phyloP scores from a whole-genome alignment of 1,284 basidiomycete species.

The Amylostereum areolatum region DNA sequence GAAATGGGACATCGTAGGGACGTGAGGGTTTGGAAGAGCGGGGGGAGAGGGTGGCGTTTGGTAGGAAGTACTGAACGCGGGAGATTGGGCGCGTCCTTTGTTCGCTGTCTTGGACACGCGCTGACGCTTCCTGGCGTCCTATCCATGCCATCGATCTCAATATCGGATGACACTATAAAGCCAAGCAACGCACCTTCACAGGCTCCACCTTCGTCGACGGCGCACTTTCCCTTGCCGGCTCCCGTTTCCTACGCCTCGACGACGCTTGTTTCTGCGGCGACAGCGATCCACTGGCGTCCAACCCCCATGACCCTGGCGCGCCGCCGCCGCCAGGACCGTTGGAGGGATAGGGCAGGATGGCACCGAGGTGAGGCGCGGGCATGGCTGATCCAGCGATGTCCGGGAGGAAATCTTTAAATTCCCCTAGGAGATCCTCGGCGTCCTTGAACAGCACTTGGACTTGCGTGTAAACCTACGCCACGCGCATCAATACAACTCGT shows the following conservation, averaged over 20 bases:
- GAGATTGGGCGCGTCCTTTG: conserved; percentile 13
- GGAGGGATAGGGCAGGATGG: conserved; percentile 39
- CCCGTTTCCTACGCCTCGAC: conserved; percentile 7
- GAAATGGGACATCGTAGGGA: conserved; percentile 18
- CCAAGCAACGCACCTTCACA: conserved; percentile 8
- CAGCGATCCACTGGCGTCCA: no score
- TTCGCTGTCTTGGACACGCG: conserved; percentile 8
- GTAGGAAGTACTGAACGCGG: conserved; percentile 12
- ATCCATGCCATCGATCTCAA: not conserved
- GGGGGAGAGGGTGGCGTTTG: conserved; percentile 23
- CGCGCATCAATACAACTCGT: conserved; percentile 11
- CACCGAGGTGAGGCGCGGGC: conserved; percentile 28
- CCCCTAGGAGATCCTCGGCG: conserved; percentile 87
- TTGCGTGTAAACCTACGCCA: conserved; percentile 83
- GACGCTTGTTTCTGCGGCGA: not conserved
- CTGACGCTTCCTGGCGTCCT: conserved; percentile 14
- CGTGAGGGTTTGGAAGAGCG: conserved; percentile 21
- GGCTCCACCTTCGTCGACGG: conserved; percentile 8
- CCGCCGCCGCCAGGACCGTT: conserved; percentile 15
- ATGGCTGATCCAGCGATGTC: conserved; percentile 44
- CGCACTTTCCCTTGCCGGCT: conserved; percentile 9
- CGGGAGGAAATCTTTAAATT: conserved; percentile 97
- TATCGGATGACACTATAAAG: not conserved
- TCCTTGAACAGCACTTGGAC: conserved; percentile 91
- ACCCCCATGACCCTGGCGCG: no score